Conservation (phyloP, 1,139 yeast genomes). For the Sugiyamaella pinicola region DNA sequence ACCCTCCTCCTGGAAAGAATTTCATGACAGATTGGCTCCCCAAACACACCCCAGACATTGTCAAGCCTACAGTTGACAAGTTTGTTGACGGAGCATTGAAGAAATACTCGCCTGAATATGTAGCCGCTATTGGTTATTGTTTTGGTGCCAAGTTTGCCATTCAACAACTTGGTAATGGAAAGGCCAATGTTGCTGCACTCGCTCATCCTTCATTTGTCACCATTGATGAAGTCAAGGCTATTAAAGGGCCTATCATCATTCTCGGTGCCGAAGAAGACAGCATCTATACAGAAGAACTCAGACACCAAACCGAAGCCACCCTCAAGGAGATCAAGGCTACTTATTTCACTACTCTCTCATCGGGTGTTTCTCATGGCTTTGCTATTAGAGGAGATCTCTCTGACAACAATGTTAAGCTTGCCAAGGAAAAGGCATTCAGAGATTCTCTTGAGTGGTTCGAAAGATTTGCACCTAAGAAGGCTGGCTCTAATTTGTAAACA, state of each 20-base stretch:
- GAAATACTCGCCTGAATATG: constrained; percentile 52
- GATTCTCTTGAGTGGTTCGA: constrained; percentile 64
- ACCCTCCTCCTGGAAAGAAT: constrained; percentile 40
- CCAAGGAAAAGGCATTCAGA: constrained; percentile 64
- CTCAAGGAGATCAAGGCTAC: constrained; percentile 40
- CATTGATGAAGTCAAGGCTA: constrained; percentile 60
- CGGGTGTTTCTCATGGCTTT: constrained; percentile 72
- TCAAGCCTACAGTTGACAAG: constrained; percentile 47
- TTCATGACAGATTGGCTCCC: constrained; percentile 55
- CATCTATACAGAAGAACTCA: constrained; percentile 62
- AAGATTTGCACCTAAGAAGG: constrained; percentile 10
- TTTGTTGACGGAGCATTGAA: constrained; percentile 50
- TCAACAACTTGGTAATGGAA: constrained; percentile 56
- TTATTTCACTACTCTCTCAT: constrained; percentile 62
- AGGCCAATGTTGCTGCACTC: constrained; percentile 53
- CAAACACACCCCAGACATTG: constrained; percentile 53
- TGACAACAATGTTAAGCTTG: constrained; percentile 57
- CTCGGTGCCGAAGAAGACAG: constrained; percentile 72
- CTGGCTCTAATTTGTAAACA: constrained; percentile 1
- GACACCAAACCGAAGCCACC: constrained; percentile 57
- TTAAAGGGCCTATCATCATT: constrained; percentile 63
- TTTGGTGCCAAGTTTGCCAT: constrained; percentile 75
- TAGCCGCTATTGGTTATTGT: constrained; percentile 76
- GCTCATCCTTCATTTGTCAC: constrained; percentile 81
- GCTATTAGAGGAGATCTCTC: constrained; percentile 72